Evolutionary conservation across 805 yeast species (phyloP), one percentile per base, ranked within the genome.

Genomic region (Saccharomycopsis sp.): DNA sequence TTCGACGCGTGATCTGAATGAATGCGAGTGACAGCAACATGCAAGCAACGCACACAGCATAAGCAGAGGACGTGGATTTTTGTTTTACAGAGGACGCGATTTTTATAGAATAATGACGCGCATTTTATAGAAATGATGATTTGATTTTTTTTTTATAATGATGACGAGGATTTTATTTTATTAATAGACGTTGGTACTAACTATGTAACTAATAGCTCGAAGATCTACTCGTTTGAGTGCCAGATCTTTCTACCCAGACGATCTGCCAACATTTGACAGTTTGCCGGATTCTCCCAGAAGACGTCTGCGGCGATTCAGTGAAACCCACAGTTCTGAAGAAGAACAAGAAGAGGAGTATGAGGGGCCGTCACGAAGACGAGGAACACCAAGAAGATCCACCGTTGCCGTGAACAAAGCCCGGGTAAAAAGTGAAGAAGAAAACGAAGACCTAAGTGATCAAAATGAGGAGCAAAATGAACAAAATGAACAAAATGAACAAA

Each of bases 401-500:
- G n/a, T n/a, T n/a, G n/a, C n/a, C n/a, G n/a, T n/a, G n/a, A n/a
- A n/a, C n/a, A n/a, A n/a, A n/a, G n/a, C n/a, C n/a, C n/a, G n/a
- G n/a, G n/a, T n/a, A n/a, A n/a, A n/a, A n/a, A 53, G 47, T 29
- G 60, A 60, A 19, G 67, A 60, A 7, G 70, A 63, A 12, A 69
- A 64, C 7, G 69, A 64, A 44, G 69, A 62, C 38, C 14, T 35
- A 9, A 14, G 41, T 9, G 14, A 14, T 35, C 8, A 35, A 9
- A 35, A 35, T 35, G 41, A 60, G 22, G 57, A 56, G 23, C 62
- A 47, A 42, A 23, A 59, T 2, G 55, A 47, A 24, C 66, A 65
- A 19, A 68, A 62, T 23, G 71, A 66, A 12, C 69, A 65, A 12
- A 60, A 51, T n/a, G 64, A 62, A 5, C 67, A 57, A 1, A 68